Base-by-base conservation (phyloP, 2,329 filamentous ascomycete genomes). In the Orbilia javanica region DNA sequence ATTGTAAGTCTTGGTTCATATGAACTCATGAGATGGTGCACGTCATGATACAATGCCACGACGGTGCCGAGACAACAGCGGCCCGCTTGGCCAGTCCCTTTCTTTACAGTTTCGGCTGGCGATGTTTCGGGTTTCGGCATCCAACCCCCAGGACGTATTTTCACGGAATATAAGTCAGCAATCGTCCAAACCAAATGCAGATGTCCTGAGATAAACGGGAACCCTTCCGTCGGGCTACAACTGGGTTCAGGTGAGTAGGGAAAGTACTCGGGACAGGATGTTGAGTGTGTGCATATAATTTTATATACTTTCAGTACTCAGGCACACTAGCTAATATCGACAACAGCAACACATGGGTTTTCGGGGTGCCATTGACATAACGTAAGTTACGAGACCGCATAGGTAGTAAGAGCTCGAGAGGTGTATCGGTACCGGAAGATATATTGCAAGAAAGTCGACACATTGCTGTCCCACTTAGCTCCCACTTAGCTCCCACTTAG, bases 31-130 rank as follows among this genome's bases (percentile, higher is more conserved):
- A 18, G 4, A 57, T 57, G 31, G 31, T 27, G 31, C 52, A 57
- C 31, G 52, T 57, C 52, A 42, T 42, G 55, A 42, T 60, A n/a
- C 53, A 60, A 60, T 25, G 55, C 20, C 34, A 11, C 13, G 55
- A 60, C 31, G 11, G 3, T 34, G 55, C 55, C 55, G 55, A 60
- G 55, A 39, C 6, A 42, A 60, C 20, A 15, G 20, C 20, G 20
- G 55, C 8, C 34, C 18, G 52, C 55, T 60, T 60, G 55, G 55
- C 55, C 34, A 60, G 25, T 20, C 42, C 42, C 3, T 60, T 27
- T 15, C 34, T 42, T 39, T 10, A 22, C n/a, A n/a, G n/a, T n/a
- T n/a, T n/a, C n/a, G 34, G 22, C 55, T 31, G 34, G 20, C 29
- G 31, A 42, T 42, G 55, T 60, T 34, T 60, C 55, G 55, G 55